Conservation (phyloP, 768 basidiomycete genomes). For the Phallus indusiatus region DNA sequence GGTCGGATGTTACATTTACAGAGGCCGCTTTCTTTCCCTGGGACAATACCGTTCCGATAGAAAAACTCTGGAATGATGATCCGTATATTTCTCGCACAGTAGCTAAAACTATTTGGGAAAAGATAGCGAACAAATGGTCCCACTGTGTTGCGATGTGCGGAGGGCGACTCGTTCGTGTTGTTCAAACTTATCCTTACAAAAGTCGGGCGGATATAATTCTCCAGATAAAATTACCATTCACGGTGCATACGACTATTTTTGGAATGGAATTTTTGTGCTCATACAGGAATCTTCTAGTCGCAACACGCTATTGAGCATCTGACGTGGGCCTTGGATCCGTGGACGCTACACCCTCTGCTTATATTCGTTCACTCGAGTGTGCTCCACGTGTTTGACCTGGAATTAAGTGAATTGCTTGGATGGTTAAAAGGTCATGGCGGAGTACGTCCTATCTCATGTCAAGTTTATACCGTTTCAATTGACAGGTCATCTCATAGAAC, state of each 20-base stretch:
- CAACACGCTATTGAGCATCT: constrained; percentile 18
- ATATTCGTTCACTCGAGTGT: constrained; percentile 45
- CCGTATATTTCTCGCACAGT: constrained; percentile 15
- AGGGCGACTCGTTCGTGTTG: constrained; percentile 14
- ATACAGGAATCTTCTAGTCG: constrained; percentile 52
- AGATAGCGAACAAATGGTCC: constrained; percentile 36
- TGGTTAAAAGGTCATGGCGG: constrained; percentile 63
- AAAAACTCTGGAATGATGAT: constrained; percentile 28
- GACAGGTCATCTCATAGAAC: constrained; percentile 23
- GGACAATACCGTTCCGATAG: constrained; percentile 26
- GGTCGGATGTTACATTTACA: constrained; percentile 23
- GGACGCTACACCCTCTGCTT: constrained; percentile 43
- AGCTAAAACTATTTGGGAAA: constrained; percentile 28
- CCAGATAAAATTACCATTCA: constrained; percentile 12
- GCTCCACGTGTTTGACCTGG: constrained; percentile 46
- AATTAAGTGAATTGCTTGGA: constrained; percentile 30
- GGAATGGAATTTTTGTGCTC: constrained; percentile 19
- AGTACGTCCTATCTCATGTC: constrained; percentile 30
- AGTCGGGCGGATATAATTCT: background rate
- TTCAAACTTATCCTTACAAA: constrained; percentile 15
- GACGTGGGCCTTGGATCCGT: constrained; percentile 10
- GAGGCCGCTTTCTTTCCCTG: constrained; percentile 40
- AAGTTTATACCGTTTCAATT: background rate
- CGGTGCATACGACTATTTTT: constrained; percentile 19
- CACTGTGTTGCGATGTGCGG: constrained; percentile 45